Evolutionary conservation across 73 alveolate genomes (phyloP), one percentile per base, ranked within the genome.

Genomic region (Tetrahymena thermophila): DNA sequence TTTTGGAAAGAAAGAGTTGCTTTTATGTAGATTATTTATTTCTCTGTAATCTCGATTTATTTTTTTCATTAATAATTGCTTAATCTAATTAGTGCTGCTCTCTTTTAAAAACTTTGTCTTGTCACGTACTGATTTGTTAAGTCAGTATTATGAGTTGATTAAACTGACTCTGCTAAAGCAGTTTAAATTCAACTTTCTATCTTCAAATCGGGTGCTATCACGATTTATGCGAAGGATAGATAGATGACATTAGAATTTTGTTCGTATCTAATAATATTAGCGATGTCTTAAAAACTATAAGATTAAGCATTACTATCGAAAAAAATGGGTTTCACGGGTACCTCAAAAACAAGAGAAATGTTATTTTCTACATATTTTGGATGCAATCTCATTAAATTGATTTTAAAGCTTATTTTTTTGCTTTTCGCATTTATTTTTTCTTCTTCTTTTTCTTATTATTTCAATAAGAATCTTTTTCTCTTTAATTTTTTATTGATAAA

Each of bases 171-270:
- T 71, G 89, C 89, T 71, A 71, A 71, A 71, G 89, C 89, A 25
- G 89, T 71, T 71, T 71, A 71, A 57, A 71, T 71, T 71, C 37
- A 31, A 71, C 89, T 71, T 19, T n/a, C 89, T 71, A 71, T 71
- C 89, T 71, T 71, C 89, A 71, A 71, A 71, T 71, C 89, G 89
- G 89, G 89, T 71, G 89, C 89, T 71, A 71, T 71, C 89, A 13
- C 89, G 89, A 71, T 71, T 71, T 71, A 71, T 23, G 17, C 0
- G 89, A 71, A 71, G 89, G 37, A 71, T 71, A 28, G 89, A n/a
- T 71, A 0, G 40, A 25, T 31, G 17, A 71, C 21, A 71, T 71
- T 19, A 71, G 83, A 50, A 50, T 25, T 71, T n/a, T 25, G 13
- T 71, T n/a, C 37, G 13, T 28, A 13, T 28, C 40, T 71, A 31